Conservation (phyloP, 2,329 filamentous ascomycete species). For the Arachnomyces sp. region DNA sequence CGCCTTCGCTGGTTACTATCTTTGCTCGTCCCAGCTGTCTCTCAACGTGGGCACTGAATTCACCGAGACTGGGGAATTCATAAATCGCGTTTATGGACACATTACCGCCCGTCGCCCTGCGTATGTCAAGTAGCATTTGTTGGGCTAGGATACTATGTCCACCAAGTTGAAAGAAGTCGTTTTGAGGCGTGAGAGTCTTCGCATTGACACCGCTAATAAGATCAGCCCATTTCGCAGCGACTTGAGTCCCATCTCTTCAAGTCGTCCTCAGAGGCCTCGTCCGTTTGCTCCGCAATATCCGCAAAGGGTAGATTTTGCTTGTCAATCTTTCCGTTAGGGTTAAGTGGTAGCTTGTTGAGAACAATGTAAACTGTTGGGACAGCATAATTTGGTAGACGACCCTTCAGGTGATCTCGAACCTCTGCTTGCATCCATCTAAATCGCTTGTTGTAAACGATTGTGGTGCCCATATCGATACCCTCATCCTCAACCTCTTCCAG, state of each 20-base stretch:
- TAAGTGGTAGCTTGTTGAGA: slow-evolving; percentile 65
- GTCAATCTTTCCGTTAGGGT: slow-evolving; percentile 80
- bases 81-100: slow-evolving; percentile 16
- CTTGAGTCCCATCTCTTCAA: slow-evolving; percentile 10
- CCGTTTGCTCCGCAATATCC: slow-evolving; percentile 52
- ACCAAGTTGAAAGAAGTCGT: slow-evolving; percentile 68
- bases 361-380: slow-evolving; percentile 68
- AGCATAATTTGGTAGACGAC: slow-evolving; percentile 64
- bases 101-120: slow-evolving; percentile 36
- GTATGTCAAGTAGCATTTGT: slow-evolving; percentile 65
- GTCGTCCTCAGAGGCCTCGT: too few relatives aligned
- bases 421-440: too few relatives aligned
- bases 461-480: slow-evolving; percentile 22
- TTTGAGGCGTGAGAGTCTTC: slow-evolving; percentile 56
- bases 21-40: slow-evolving; percentile 28
- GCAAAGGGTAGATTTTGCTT: slow-evolving; percentile 72
- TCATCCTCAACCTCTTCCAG: slow-evolving; percentile 50
- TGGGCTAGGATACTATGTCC: slow-evolving; percentile 76
- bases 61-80: slow-evolving; percentile 28
- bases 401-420: slow-evolving; percentile 58
- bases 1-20: slow-evolving; percentile 41
- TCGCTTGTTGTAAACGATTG: slow-evolving; percentile 5
- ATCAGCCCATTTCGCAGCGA: slow-evolving; percentile 68
- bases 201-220: slow-evolving; percentile 59
- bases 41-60: slow-evolving; percentile 47